Evolutionary conservation across 345 rosid genomes (phyloP).

Genomic region (Citrus australasica): DNA sequence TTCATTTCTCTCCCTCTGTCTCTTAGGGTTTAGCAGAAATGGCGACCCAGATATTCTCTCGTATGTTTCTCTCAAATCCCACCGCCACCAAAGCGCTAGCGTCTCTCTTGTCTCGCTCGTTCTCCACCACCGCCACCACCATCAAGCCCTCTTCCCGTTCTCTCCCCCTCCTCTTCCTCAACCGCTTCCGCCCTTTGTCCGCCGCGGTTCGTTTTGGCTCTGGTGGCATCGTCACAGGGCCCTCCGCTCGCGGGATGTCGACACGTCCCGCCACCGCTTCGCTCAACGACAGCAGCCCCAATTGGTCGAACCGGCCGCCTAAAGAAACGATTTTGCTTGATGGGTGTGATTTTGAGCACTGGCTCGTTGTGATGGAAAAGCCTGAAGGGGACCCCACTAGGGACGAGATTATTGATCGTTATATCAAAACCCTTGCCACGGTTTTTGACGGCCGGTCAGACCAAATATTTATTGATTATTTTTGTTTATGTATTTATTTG

Average conservation of each 20-base stretch:
- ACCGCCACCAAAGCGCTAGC: slow-evolving; percentile 22
- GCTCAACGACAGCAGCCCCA: slow-evolving; percentile 67
- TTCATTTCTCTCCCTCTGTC: neutral
- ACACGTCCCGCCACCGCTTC: slow-evolving; percentile 57
- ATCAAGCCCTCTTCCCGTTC: slow-evolving; percentile 5
- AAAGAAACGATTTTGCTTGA: slow-evolving; percentile 90
- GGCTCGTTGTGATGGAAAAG: slow-evolving; percentile 83
- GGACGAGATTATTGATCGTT: slow-evolving; percentile 78
- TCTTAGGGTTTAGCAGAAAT: slow-evolving; percentile 12
- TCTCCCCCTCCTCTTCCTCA: slow-evolving; percentile 4
- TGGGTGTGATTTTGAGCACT: slow-evolving; percentile 92
- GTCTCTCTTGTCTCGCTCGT: slow-evolving; percentile 23
- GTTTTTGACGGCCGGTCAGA: slow-evolving; percentile 79
- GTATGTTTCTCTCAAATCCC: slow-evolving; percentile 37
- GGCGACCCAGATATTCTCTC: slow-evolving; percentile 45
- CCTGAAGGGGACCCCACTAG: slow-evolving; percentile 68
- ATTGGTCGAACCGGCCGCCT: slow-evolving; percentile 92
- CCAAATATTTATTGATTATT: neutral
- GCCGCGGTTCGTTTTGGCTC: slow-evolving; percentile 16
- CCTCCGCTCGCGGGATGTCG: slow-evolving; percentile 32
- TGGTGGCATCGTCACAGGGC: slow-evolving; percentile 4
- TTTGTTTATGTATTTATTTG: too few species aligned
- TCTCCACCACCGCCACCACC: slow-evolving; percentile 14
- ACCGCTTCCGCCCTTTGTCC: slow-evolving; percentile 23
- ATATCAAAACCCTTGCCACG: slow-evolving; percentile 68